Percentiles rank a stretch among this genome's conserved stretches.
These are phyloP conservation scores for Cordia subcordata DNA, from an alignment of 257 asterid species.

Conservation along the genomic window DNA sequence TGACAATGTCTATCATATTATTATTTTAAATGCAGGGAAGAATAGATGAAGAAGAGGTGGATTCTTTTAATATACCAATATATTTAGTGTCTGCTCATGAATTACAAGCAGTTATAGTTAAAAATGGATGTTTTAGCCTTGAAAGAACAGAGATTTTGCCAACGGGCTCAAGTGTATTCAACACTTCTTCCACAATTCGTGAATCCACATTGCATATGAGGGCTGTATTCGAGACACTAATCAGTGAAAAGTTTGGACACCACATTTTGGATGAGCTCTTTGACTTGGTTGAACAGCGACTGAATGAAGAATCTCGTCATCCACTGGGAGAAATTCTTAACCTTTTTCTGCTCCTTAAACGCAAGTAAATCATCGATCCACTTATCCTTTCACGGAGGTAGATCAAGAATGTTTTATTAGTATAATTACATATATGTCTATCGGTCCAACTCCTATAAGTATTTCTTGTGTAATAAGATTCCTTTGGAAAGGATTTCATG, in stretches of 20 bases:
- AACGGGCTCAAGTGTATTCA: neutral
- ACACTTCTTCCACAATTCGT: neutral
- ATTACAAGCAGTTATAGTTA: conserved; percentile 26
- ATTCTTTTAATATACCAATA: conserved; percentile 47
- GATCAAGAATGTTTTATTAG: no score
- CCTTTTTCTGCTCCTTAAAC: no score
- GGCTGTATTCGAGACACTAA: neutral
- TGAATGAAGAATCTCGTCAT: neutral
- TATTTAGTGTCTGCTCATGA: conserved; percentile 38
- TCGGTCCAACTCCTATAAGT: no score
- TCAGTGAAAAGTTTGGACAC: neutral
- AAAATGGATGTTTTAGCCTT: conserved; percentile 25
- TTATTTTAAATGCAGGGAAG: conserved; percentile 28
- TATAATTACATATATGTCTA: no score
- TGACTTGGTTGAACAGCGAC: neutral
- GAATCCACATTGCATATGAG: neutral
- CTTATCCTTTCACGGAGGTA: no score
- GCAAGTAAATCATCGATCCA: no score
- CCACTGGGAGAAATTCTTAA: no score
- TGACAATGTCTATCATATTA: neutral
- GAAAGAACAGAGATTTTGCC: conserved; percentile 29
- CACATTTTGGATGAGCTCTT: conserved; percentile 1
- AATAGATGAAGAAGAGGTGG: conserved; percentile 27
- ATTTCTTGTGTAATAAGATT: no score
- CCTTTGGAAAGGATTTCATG: no score